A percentile compares a stretch with the other conserved stretches of the same genome.
Evolutionary conservation across 2,329 filamentous ascomycete genomes (phyloP).

Genomic region (Scleromitrula shiraiana): DNA sequence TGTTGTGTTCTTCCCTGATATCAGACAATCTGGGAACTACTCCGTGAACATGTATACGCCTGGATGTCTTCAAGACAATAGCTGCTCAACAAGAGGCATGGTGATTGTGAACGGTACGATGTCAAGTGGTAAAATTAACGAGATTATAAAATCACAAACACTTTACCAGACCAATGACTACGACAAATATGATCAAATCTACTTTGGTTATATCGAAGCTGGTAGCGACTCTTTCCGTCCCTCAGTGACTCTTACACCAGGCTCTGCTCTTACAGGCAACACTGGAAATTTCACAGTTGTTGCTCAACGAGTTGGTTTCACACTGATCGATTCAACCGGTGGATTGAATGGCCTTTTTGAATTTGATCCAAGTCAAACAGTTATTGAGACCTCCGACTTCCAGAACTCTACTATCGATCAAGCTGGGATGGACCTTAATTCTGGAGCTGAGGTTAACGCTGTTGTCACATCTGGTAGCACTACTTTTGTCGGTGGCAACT

Average conservation of each 20-base stretch:
- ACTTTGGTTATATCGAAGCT: constrained; percentile 75
- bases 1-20: constrained; percentile 75
- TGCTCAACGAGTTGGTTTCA: constrained; percentile 81
- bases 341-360: constrained; percentile 88
- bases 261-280: constrained; percentile 46
- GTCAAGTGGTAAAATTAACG: constrained; percentile 39
- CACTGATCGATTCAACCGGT: constrained; percentile 62
- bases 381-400: constrained; percentile 54
- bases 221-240: constrained; percentile 67
- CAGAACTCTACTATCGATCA: constrained; percentile 66
- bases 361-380: constrained; percentile 60
- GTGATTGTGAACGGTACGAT: constrained; percentile 75
- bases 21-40: constrained; percentile 86
- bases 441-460: constrained; percentile 60
- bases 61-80: constrained; percentile 73
- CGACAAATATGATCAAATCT: constrained; percentile 94
- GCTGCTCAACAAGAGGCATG: constrained; percentile 67
- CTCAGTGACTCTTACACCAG: constrained; percentile 67
- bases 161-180: constrained; percentile 90
- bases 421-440: constrained; percentile 62
- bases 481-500: constrained; percentile 77
- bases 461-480: constrained; percentile 57
- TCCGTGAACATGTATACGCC: constrained; percentile 87
- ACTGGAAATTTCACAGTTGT: constrained; percentile 65
- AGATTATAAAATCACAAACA: constrained; percentile 48